A percentile compares a stretch with the other conserved stretches of the same genome.
Evolutionary conservation across 1,139 yeast species (phyloP).

Genomic region (Pichia cactophila): DNA sequence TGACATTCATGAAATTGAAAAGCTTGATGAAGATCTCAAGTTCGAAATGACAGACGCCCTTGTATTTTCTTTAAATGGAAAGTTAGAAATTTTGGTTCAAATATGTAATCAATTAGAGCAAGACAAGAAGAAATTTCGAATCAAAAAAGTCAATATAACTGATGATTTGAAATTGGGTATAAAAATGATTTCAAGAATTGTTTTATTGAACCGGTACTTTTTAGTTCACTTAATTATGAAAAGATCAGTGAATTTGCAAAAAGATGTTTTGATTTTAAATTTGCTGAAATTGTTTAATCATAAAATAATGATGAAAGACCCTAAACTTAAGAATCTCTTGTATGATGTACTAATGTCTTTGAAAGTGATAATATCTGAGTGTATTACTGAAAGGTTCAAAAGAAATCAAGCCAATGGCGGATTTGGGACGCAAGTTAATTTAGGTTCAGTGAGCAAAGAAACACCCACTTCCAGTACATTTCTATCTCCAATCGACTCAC

Average conservation of each 20-base stretch:
- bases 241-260: constrained; percentile 31
- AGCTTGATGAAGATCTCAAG: not conserved
- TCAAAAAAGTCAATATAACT: not conserved
- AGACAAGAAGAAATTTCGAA: constrained; percentile 13
- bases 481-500: constrained; percentile 22
- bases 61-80: constrained; percentile 27
- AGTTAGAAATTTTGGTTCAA: constrained; percentile 27
- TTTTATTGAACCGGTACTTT: constrained; percentile 49
- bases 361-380: constrained; percentile 32
- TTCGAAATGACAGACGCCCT: constrained; percentile 25
- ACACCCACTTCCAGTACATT: constrained; percentile 10
- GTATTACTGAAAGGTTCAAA: constrained; percentile 13
- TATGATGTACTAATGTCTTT: constrained; percentile 57
- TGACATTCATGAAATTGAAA: not conserved
- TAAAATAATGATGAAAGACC: constrained; percentile 35
- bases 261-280: constrained; percentile 36
- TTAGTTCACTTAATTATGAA: constrained; percentile 28
- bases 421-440: not conserved
- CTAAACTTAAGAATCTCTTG: constrained; percentile 49
- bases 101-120: constrained; percentile 23
- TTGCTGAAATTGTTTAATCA: constrained; percentile 42
- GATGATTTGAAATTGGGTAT: constrained; percentile 27
- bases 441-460: constrained; percentile 1
- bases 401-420: constrained; percentile 1
- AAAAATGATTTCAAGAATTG: constrained; percentile 44